Conservation (phyloP, 345 rosid species). For the Acer saccharum region DNA sequence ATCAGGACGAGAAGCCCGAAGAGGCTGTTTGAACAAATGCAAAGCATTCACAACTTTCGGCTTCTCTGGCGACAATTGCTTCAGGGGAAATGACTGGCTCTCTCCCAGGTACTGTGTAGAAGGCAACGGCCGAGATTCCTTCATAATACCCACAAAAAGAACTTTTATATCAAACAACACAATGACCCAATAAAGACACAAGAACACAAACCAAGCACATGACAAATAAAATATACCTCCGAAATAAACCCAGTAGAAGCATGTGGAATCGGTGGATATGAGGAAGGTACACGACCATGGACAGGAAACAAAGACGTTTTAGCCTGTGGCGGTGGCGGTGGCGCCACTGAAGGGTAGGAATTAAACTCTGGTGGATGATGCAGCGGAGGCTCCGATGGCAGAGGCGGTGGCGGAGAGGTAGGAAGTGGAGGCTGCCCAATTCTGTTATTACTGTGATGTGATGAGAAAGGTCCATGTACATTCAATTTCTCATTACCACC, state of each 20-base stretch:
- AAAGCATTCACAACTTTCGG: constrained; percentile 67
- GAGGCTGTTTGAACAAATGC: constrained; percentile 66
- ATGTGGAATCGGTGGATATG: constrained; percentile 27
- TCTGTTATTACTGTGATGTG: constrained; percentile 15
- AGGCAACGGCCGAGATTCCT: constrained; percentile 39
- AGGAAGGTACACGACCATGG: constrained; percentile 29
- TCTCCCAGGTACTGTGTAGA: constrained; percentile 33
- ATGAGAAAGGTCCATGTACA: constrained; percentile 23
- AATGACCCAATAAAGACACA: neutral
- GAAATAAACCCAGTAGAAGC: constrained; percentile 26
- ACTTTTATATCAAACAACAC: neutral
- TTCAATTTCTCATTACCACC: constrained; percentile 23
- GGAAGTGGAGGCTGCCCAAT: constrained; percentile 59
- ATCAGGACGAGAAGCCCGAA: constrained; percentile 72
- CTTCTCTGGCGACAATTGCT: constrained; percentile 47
- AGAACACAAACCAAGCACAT: constrained; percentile 4
- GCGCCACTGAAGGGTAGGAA: constrained; percentile 22
- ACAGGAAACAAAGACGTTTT: constrained; percentile 56
- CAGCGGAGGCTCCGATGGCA: constrained; percentile 45
- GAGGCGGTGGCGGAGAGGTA: constrained; percentile 68
- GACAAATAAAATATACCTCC: constrained; percentile 33
- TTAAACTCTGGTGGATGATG: constrained; percentile 24
- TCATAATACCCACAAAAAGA: constrained; percentile 11
- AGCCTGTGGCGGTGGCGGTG: constrained; percentile 23
- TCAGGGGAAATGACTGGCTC: constrained; percentile 31